Conservation (phyloP, 2,329 filamentous ascomycete genomes). For the Xenosphaeropsis pyriputrescens region DNA sequence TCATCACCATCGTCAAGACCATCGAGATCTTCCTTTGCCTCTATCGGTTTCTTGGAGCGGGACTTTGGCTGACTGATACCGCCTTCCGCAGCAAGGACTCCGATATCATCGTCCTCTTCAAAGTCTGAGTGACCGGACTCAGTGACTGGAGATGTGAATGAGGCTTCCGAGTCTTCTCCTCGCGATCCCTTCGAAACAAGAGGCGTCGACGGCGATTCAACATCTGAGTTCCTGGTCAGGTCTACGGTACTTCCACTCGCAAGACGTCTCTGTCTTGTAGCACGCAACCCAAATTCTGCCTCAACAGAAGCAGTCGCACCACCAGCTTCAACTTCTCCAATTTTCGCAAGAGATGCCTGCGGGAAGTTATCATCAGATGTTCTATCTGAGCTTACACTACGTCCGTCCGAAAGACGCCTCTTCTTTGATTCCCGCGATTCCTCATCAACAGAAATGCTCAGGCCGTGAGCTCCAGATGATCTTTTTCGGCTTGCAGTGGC, state of each 20-base stretch:
- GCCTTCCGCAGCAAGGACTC: constrained; percentile 19
- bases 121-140: constrained; percentile 14
- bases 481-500: background rate
- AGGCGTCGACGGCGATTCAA: constrained; percentile 9
- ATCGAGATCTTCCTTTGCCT: constrained; percentile 14
- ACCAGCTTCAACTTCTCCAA: too few species aligned
- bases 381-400: too few species aligned
- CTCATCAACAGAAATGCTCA: constrained; percentile 22
- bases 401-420: too few species aligned
- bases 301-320: constrained; percentile 21
- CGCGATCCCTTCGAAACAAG: constrained; percentile 9
- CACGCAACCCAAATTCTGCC: constrained; percentile 41
- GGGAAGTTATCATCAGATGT: too few species aligned
- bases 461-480: constrained; percentile 1
- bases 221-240: constrained; percentile 19
- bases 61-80: constrained; percentile 22
- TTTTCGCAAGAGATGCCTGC: too few species aligned
- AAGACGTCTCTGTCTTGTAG: constrained; percentile 38
- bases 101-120: constrained; percentile 21
- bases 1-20: constrained; percentile 81
- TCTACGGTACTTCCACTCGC: constrained; percentile 20
- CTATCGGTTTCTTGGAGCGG: constrained; percentile 20
- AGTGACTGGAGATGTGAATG: constrained; percentile 9
- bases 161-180: constrained; percentile 22
- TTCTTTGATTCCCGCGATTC: too few species aligned